Base-by-base conservation (phyloP, 1,139 yeast species). In the Hansenula anomala region DNA sequence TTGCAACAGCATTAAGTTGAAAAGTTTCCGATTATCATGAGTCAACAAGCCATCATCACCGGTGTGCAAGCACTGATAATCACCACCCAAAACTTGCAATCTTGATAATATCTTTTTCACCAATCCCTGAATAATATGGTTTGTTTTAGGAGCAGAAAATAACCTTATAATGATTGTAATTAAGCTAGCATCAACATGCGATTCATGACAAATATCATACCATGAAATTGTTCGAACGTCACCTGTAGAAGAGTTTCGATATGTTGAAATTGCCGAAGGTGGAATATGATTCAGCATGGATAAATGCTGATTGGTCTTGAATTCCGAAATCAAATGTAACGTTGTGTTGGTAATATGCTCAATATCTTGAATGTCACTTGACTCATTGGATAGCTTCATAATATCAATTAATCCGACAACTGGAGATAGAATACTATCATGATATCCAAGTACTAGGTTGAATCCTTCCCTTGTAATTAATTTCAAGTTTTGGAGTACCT, bases 151-250 rank as follows among this genome's bases (percentile, higher is more conserved):
- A 6, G 78, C 55, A n/a, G 69, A 66, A 22, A 78, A 47, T 15
- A 78, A 51, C 39, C 70, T 65, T 2, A 75, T 61, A 16, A 73
- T 49, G 2, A 75, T 60, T 17, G 71, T 62, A 14, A 79, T 44
- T 26, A 70, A 60, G 6, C 75, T 64, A 1, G 75, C 69, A 39
- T 74, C 66, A 4, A 72, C 67, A 43, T 72, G 76, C 2, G 77
- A 60, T 44, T 77, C 82, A 49, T 80, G 83, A 17, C 77, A 67
- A 14, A 77, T 63, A 49, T 80, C 87, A 49, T 70, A 75, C 87
- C 88, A 81, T 16, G 81, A 74, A 40, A 69, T 68, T 36, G 68
- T 70, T 8, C 56, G 53, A 17, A 56, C 52, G 0, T 64, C 65
- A 41, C 51, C 58, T 16, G 35, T 23, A 10, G 18, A 14, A 24